Evolutionary conservation across 2,329 filamentous ascomycete species (phyloP), one percentile per base, ranked within the genome.

Genomic region (Knufia fluminis): DNA sequence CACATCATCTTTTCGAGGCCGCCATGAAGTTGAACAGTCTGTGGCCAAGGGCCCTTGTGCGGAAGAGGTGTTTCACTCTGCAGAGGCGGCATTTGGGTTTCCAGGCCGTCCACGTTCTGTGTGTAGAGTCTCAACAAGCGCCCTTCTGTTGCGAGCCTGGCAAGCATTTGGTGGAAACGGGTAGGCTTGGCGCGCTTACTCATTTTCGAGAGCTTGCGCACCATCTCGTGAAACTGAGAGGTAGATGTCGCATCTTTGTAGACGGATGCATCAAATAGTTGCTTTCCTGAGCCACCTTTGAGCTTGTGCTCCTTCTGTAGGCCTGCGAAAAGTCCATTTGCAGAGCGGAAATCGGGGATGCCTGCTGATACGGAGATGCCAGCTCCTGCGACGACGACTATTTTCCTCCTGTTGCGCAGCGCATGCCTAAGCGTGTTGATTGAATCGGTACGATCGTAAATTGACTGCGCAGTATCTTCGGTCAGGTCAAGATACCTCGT

Each of bases 291-390:
- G 19, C 85, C 80, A 10, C 45, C 45, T 65, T 94, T 95, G 54
- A 96, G 75, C 59, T 92, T 94, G 68, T 96, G 87, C 63, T 95
- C 84, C 54, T 80, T 84, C 57, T 86, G 85, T 22, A 95, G 75
- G 16, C 85, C 86, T 52, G 82, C 85, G 69, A 98, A 98, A 2
- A 98, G 78, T 45, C 92, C 92, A 52, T 82, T 84, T 9, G 86
- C 83, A 3, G 92, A 98, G 57, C 92, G 87, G 62, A 98, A 98
- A 66, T 98, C 92, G 60, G 92, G 92, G 61, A 98, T 94, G 55
- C 92, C 92, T 59, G 92, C 91, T 48, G 91, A 91, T 46, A 96
- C 92, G 33, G 92, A 97, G 61, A 98, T 98, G 54, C 92, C 92
- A 56, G 92, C 92, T 51, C 92, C 92, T 41, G 91, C 92, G 65